Evolutionary conservation across 2,329 filamentous ascomycete genomes (phyloP).

Genomic region (Cadophora sp.): DNA sequence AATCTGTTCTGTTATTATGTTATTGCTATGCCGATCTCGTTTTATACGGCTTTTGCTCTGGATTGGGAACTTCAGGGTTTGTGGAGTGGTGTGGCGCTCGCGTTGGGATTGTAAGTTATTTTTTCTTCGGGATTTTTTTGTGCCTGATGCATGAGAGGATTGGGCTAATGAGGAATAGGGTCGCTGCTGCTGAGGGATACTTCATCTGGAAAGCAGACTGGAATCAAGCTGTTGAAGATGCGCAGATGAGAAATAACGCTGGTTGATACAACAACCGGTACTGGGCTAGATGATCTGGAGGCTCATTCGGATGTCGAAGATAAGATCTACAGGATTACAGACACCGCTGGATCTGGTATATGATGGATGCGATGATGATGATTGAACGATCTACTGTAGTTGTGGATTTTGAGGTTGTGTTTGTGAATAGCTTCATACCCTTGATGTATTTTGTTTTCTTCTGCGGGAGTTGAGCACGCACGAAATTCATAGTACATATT

Average conservation of each 20-base stretch:
- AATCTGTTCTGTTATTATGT: conserved; percentile 88
- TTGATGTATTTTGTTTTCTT: neutral
- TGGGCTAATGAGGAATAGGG: conserved; percentile 62
- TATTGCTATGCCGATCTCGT: conserved; percentile 83
- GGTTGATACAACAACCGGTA: conserved; percentile 30
- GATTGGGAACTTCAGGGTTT: conserved; percentile 80
- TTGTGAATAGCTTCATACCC: conserved; percentile 14
- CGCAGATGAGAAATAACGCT: conserved; percentile 60
- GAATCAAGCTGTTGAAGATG: conserved; percentile 67
- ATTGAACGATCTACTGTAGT: neutral
- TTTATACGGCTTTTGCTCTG: conserved; percentile 78
- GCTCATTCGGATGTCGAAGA: neutral
- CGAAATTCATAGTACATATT: neutral
- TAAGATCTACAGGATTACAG: neutral
- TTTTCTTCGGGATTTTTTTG: neutral
- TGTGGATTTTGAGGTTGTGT: neutral
- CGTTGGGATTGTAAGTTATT: conserved; percentile 46
- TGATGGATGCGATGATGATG: neutral
- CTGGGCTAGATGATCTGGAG: neutral
- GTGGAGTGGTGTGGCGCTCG: conserved; percentile 81
- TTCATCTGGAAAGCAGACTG: conserved; percentile 64
- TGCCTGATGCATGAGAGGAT: conserved; percentile 49
- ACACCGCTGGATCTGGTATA: too few relatives aligned
- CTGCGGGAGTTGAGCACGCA: neutral
- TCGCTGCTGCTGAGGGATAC: conserved; percentile 60